phyloP scores from a whole-genome alignment of 169 alveolate species.

The Plasmodium relictum region DNA sequence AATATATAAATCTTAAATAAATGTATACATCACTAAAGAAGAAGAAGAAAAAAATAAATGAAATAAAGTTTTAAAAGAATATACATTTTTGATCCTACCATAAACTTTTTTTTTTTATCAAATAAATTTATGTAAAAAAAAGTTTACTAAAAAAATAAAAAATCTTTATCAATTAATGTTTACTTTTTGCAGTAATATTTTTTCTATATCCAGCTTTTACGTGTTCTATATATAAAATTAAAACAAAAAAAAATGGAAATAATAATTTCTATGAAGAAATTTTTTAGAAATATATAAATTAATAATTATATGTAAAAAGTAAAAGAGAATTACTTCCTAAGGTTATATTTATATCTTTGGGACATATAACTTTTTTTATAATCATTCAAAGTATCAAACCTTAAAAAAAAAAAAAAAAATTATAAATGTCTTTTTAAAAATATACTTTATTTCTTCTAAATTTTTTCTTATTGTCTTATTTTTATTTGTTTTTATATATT shows the following conservation, averaged over 20 bases:
- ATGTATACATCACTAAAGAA: no score
- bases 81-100: no score
- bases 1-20: no score
- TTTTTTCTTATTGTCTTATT: not conserved
- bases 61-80: no score
- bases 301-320: not conserved
- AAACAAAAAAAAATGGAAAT: not conserved
- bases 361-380: slow-evolving; percentile 60
- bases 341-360: slow-evolving; percentile 58
- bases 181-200: no score
- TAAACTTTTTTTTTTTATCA: no score
- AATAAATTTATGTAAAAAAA: no score
- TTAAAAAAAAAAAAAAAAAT: slow-evolving; percentile 6
- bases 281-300: not conserved
- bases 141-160: no score
- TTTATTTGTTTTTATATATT: not conserved
- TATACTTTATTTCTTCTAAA: not conserved
- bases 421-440: not conserved
- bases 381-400: slow-evolving; percentile 68
- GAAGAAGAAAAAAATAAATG: no score
- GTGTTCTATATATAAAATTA: slow-evolving; percentile 27
- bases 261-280: not conserved
- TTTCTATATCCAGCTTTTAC: slow-evolving; percentile 48
- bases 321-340: slow-evolving; percentile 18
- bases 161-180: no score